A percentile compares a stretch with the other conserved stretches of the same genome.
Conservation (phyloP, 768 basidiomycete genomes). For the Coprinopsis sp. region DNA sequence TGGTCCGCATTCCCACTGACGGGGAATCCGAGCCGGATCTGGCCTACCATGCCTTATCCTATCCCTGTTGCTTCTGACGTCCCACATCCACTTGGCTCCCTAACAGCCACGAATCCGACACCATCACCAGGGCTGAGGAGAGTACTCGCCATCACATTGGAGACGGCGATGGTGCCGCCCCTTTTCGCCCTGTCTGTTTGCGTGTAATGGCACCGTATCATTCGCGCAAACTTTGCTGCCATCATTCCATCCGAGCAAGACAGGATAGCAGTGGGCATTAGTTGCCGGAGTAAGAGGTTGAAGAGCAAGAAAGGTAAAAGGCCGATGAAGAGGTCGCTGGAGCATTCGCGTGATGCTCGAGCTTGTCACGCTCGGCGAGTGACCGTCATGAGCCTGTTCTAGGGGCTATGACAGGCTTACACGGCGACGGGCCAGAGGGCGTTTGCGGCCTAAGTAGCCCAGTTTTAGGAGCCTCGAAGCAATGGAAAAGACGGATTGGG, state of each 20-base stretch:
- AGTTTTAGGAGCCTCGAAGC: conserved; percentile 59
- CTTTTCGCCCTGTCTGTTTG: too few species aligned
- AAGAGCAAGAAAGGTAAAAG: too few species aligned
- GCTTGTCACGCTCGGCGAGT: too few species aligned
- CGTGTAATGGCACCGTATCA: too few species aligned
- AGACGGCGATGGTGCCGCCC: conserved; percentile 77
- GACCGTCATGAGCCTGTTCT: too few species aligned
- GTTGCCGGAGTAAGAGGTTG: too few species aligned
- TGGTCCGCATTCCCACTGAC: conserved; percentile 88
- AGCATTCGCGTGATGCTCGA: too few species aligned
- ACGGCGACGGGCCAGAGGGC: conserved; percentile 58
- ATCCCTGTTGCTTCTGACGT: conserved; percentile 46
- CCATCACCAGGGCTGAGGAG: conserved; percentile 72
- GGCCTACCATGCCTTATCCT: conserved; percentile 13
- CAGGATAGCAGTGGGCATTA: too few species aligned
- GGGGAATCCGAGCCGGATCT: conserved; percentile 30
- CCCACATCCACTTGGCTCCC: conserved; percentile 75
- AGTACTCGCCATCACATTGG: conserved; percentile 77
- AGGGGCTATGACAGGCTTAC: too few species aligned
- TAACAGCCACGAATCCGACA: conserved; percentile 81
- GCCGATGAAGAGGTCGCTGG: too few species aligned
- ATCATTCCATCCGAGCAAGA: too few species aligned
- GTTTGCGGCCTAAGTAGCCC: conserved; percentile 60
- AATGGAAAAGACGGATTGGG: conserved; percentile 53
- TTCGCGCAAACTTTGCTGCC: too few species aligned